Base-by-base conservation (phyloP, 371 early-diverging fungal genomes). In the Mucor circinelloides region DNA sequence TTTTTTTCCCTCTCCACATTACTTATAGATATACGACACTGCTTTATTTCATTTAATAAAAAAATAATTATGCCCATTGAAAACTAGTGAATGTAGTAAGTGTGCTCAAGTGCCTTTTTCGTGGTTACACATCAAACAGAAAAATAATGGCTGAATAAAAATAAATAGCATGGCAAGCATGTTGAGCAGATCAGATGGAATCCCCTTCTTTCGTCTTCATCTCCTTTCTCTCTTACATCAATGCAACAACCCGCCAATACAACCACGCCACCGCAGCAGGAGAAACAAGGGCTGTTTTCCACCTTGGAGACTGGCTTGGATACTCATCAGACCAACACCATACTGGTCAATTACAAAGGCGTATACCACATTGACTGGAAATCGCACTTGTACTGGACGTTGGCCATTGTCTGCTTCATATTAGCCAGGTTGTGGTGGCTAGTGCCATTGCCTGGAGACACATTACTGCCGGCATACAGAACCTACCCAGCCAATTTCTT, bases 161-260 rank as follows among this genome's bases (percentile, higher is more conserved):
- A 48, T 21, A 48, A 48, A 48, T 10, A 48, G 2, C 1, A 46
- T 0, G 2, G 3, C n/a, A 0, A 46, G 2, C 3, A 46, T 0
- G 6, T 21, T 48, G 48, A 42, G 19, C 48, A 48, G 48, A 48
- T 48, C 48, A 23, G 21, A 48, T 1, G 2, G 48, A 23, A 23
- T 7, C 19, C 48, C 21, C 19, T 48, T 36, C 32, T 36, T 63
- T 72, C 70, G 15, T 72, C 73, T 54, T 68, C 30, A 38, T 78
- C 75, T 8, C 77, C 79, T 42, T 67, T 73, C 74, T 44, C 67
- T 73, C 71, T 56, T 78, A 64, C 28, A 81, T 65, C 75, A 77
- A 77, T 60, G 72, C 66, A 58, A 77, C 76, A 38, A 19, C 19
- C 48, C 9, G 9, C 48, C 34, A 34, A 34, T 9, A 34, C 34